Percentiles rank a stretch among this genome's conserved stretches.
Evolutionary conservation across 2,329 filamentous ascomycete species (phyloP).

Genomic region (Dryadomyces quercivorus): DNA sequence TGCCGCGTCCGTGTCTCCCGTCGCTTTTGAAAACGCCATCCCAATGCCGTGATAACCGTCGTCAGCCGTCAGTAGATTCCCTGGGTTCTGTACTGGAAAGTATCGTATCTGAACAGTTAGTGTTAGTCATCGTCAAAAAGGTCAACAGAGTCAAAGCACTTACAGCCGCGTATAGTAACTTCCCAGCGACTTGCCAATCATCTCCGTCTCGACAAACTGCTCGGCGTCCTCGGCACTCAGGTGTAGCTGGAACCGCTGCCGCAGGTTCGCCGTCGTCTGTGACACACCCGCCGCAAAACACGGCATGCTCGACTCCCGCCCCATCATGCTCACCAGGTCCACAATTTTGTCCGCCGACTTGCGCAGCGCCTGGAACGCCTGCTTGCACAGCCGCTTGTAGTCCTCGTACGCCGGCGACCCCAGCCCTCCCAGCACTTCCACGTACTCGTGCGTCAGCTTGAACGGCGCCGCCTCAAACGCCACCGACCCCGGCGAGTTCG

Average conservation of each 20-base stretch:
- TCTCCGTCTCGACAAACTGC: constrained; percentile 65
- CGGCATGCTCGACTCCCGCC: constrained; percentile 70
- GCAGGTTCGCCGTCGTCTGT: constrained; percentile 55
- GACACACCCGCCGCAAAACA: constrained; percentile 66
- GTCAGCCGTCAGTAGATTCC: constrained; percentile 54
- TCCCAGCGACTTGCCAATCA: constrained; percentile 69
- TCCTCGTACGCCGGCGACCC: constrained; percentile 58
- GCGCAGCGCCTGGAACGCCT: constrained; percentile 70
- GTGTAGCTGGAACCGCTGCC: constrained; percentile 70
- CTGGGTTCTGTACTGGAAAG: constrained; percentile 79
- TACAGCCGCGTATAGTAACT: constrained; percentile 81
- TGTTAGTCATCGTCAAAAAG: no score
- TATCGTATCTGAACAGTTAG: constrained; percentile 52
- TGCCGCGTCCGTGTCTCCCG: background rate
- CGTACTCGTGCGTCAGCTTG: constrained; percentile 72
- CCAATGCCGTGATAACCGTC: constrained; percentile 4
- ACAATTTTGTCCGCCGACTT: constrained; percentile 71
- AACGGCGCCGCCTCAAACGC: constrained; percentile 81
- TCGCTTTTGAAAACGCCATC: constrained; percentile 6
- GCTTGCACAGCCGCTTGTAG: constrained; percentile 70
- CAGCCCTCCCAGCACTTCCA: constrained; percentile 68
- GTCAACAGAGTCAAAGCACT: no score
- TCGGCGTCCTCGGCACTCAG: constrained; percentile 73
- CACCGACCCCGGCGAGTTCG: constrained; percentile 72
- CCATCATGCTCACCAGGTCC: constrained; percentile 76